phyloP scores from a whole-genome alignment of 164 flowering plant species.

The Protea cynaroides region DNA sequence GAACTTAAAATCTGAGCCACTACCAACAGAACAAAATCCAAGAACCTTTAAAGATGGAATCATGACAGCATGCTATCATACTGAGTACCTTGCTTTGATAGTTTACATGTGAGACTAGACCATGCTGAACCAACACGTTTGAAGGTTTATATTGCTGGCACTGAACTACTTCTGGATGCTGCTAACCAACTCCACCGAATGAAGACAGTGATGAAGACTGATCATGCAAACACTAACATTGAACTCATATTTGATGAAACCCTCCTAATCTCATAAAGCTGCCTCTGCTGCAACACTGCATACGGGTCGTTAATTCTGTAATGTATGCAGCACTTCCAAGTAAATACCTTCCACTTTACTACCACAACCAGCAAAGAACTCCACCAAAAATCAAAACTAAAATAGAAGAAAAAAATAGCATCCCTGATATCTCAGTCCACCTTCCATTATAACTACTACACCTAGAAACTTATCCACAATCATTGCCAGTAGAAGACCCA shows the following conservation, averaged over 20 bases:
- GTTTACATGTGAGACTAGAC: background rate
- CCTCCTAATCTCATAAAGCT: background rate
- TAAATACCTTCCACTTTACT: background rate
- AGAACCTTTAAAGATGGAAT: constrained; percentile 1
- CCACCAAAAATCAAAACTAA: constrained; percentile 1
- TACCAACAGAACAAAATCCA: background rate
- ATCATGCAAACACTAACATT: background rate
- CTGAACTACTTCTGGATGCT: background rate
- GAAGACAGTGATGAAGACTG: background rate
- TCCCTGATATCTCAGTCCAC: constrained; percentile 1
- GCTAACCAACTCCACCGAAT: background rate
- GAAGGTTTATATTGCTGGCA: background rate
- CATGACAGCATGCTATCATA: background rate
- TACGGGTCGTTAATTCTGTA: background rate
- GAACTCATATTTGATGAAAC: background rate
- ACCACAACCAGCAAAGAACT: background rate
- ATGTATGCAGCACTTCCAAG: background rate
- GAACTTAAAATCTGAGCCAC: background rate
- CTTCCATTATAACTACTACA: background rate
- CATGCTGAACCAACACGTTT: background rate
- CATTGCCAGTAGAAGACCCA: constrained; percentile 2
- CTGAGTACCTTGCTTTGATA: background rate
- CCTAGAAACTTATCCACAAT: background rate
- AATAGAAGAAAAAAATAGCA: background rate
- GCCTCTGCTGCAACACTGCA: background rate